phyloP scores from a whole-genome alignment of 345 rosid genomes.

The Hibiscus tridactylites region DNA sequence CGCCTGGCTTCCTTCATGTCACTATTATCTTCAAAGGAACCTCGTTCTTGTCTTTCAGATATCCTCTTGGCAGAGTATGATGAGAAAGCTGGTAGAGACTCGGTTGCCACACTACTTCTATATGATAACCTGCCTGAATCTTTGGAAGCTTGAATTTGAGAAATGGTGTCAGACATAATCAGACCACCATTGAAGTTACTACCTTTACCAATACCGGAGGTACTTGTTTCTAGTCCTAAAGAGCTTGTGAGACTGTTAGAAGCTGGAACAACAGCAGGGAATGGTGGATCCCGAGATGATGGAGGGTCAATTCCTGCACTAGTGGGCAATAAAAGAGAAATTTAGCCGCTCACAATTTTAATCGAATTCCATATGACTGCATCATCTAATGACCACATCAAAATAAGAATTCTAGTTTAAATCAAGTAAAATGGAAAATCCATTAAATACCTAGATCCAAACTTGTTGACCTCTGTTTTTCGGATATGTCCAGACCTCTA shows the following conservation, averaged over 20 bases:
- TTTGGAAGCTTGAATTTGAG: constrained; percentile 93
- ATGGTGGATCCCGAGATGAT: constrained; percentile 95
- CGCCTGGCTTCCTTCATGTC: constrained; percentile 66
- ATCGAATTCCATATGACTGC: constrained; percentile 2
- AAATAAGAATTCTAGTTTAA: neutral
- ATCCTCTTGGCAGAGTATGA: constrained; percentile 54
- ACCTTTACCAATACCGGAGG: constrained; percentile 42
- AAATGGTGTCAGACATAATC: constrained; percentile 71
- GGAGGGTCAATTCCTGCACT: constrained; percentile 99
- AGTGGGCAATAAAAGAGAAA: constrained; percentile 53
- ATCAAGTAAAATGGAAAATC: constrained; percentile 15
- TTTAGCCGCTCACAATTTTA: constrained; percentile 45
- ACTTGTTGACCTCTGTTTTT: constrained; percentile 79
- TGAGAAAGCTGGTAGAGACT: constrained; percentile 55
- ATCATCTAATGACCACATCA: constrained; percentile 15
- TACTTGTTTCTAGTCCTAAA: constrained; percentile 45
- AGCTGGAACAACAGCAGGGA: constrained; percentile 67
- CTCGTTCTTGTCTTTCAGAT: constrained; percentile 69
- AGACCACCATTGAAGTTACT: constrained; percentile 77
- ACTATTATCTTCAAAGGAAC: constrained; percentile 53
- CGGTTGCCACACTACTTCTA: constrained; percentile 48
- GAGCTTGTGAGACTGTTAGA: constrained; percentile 50
- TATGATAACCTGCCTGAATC: constrained; percentile 64
- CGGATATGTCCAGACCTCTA: constrained; percentile 82
- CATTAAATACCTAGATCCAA: constrained; percentile 92